Percentiles rank a stretch among this genome's conserved stretches.
These are phyloP conservation scores for Atalantia buxifolia DNA, from an alignment of 345 rosid species.

Conservation along the genomic window DNA sequence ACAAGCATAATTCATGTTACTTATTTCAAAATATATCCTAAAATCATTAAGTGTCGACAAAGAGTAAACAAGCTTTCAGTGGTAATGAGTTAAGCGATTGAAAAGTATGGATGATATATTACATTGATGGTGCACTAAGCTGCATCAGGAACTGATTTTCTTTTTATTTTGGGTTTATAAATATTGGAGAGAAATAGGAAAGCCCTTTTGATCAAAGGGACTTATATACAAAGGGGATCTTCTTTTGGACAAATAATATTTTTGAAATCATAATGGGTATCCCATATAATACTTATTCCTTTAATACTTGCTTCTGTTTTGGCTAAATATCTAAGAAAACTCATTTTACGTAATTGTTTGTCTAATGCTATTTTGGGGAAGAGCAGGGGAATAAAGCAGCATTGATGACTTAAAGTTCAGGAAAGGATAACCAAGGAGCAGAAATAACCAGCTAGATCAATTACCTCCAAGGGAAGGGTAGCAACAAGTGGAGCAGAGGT, in stretches of 20 bases:
- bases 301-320: too few relatives aligned
- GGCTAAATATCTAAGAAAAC: too few relatives aligned
- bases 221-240: too few relatives aligned
- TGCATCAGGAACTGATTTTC: neutral
- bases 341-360: too few relatives aligned
- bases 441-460: neutral
- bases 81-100: neutral
- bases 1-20: slow-evolving; percentile 9
- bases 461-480: slow-evolving; percentile 93
- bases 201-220: too few relatives aligned
- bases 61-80: neutral
- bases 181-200: too few relatives aligned
- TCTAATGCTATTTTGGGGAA: neutral
- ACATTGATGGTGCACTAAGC: neutral
- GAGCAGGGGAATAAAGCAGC: neutral
- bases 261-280: too few relatives aligned
- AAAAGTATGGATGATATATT: neutral
- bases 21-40: neutral
- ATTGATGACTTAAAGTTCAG: neutral
- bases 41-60: neutral
- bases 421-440: slow-evolving; percentile 3
- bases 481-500: slow-evolving; percentile 86
- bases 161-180: neutral
- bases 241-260: too few relatives aligned
- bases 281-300: too few relatives aligned